phyloP scores from a whole-genome alignment of 768 basidiomycete species.

The Trametes punicea region DNA sequence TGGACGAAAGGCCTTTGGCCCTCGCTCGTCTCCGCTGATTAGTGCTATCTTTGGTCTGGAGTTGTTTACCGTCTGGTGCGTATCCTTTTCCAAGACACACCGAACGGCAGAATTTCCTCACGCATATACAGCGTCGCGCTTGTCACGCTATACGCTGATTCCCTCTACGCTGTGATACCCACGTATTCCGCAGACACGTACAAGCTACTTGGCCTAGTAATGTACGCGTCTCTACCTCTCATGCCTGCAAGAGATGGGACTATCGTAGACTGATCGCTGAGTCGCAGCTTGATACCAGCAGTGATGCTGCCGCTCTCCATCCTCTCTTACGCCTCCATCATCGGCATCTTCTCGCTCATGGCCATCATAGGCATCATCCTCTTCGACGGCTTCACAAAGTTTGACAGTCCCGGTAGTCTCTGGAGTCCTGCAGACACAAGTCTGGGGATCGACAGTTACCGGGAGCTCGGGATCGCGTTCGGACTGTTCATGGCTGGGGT shows the following conservation, averaged over 20 bases:
- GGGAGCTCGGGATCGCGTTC: slow-evolving; percentile 72
- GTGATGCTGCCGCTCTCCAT: slow-evolving; percentile 83
- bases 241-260: no score
- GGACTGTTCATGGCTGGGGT: slow-evolving; percentile 94
- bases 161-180: slow-evolving; percentile 71
- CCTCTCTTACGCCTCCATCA: slow-evolving; percentile 83
- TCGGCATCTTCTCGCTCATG: slow-evolving; percentile 79
- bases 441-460: slow-evolving; percentile 46
- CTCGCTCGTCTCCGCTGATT: slow-evolving; percentile 59
- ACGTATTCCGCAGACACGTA: slow-evolving; percentile 63
- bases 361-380: slow-evolving; percentile 75
- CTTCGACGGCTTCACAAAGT: slow-evolving; percentile 76
- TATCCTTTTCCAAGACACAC: neutral
- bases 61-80: slow-evolving; percentile 76
- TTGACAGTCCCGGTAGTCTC: slow-evolving; percentile 73
- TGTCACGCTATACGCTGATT: slow-evolving; percentile 88
- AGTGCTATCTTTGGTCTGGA: slow-evolving; percentile 82
- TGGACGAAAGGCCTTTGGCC: slow-evolving; percentile 85
- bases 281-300: slow-evolving; percentile 70
- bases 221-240: slow-evolving; percentile 44
- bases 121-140: slow-evolving; percentile 63
- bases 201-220: slow-evolving; percentile 66
- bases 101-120: neutral
- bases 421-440: slow-evolving; percentile 72
- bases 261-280: neutral